Conservation (phyloP, 139 green algal genomes). For the Chlamydomonas sphaeroides region DNA sequence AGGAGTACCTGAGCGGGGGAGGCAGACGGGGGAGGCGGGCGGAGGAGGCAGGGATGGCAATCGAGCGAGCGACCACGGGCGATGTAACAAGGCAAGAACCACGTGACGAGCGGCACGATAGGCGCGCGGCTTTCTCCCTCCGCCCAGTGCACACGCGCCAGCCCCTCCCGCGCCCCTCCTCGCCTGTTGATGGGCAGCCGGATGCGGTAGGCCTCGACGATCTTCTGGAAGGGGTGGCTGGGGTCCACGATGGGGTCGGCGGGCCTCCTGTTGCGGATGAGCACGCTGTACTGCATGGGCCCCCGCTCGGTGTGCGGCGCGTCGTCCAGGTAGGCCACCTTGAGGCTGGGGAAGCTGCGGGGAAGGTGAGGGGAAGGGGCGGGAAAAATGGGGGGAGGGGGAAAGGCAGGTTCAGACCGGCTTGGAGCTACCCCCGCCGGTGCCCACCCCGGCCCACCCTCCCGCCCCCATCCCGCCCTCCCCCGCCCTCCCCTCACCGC, state of each 20-base stretch:
- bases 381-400: background rate
- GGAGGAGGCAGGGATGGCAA: too few species aligned
- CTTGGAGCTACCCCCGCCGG: too few species aligned
- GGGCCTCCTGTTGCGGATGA: conserved; percentile 27
- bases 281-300: conserved; percentile 39
- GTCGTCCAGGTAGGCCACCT: conserved; percentile 71
- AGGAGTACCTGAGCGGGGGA: conserved; percentile 38
- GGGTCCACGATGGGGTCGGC: conserved; percentile 30
- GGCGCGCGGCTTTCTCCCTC: too few species aligned
- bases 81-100: too few species aligned
- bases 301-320: background rate
- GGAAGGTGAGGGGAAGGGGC: background rate
- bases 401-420: too few species aligned
- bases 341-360: conserved; percentile 65
- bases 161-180: background rate
- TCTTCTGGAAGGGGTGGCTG: conserved; percentile 20
- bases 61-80: too few species aligned
- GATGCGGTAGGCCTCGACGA: conserved; percentile 39
- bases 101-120: too few species aligned
- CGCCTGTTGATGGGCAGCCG: conserved; percentile 41
- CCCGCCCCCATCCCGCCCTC: too few species aligned
- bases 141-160: too few species aligned
- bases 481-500: conserved; percentile 1
- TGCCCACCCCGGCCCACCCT: too few species aligned
- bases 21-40: too few species aligned